A percentile compares a stretch with the other conserved stretches of the same genome.
Evolutionary conservation across 768 basidiomycete species (phyloP).

Genomic region (Coprinopsis sp.): DNA sequence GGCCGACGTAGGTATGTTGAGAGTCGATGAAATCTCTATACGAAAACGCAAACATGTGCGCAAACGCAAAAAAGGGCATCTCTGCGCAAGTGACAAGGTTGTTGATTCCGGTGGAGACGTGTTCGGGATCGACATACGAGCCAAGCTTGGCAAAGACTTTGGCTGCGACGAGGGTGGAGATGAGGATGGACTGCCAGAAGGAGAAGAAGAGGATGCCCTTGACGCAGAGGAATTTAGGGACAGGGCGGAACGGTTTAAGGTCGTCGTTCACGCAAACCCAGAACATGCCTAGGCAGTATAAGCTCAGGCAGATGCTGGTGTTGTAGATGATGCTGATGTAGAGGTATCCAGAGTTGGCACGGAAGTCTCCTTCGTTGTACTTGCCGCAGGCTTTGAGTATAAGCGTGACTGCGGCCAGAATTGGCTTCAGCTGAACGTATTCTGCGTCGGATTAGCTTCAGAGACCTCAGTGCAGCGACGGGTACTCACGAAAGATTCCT

Average conservation of each 20-base stretch:
- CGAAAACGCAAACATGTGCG: constrained; percentile 93
- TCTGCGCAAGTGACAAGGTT: constrained; percentile 93
- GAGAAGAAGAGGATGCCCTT: constrained; percentile 98
- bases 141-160: constrained; percentile 74
- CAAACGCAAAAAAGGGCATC: constrained; percentile 95
- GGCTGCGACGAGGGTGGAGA: constrained; percentile 86
- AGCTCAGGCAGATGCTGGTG: constrained; percentile 67
- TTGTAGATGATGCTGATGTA: constrained; percentile 88
- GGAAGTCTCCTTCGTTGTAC: constrained; percentile 87
- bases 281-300: constrained; percentile 94
- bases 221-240: constrained; percentile 97
- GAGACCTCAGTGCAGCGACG: background rate
- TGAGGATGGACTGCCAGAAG: constrained; percentile 90
- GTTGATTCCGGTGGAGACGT: constrained; percentile 86
- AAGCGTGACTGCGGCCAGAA: constrained; percentile 78
- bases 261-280: constrained; percentile 92
- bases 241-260: constrained; percentile 84
- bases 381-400: constrained; percentile 83
- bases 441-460: constrained; percentile 43
- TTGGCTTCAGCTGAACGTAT: constrained; percentile 95
- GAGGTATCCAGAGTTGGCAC: constrained; percentile 82
- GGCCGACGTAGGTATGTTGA: constrained; percentile 61
- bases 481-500: constrained; percentile 78
- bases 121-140: constrained; percentile 81
- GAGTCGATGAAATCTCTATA: constrained; percentile 78